phyloP scores from a whole-genome alignment of 139 green algal species.

The Micromonas pusilla region DNA sequence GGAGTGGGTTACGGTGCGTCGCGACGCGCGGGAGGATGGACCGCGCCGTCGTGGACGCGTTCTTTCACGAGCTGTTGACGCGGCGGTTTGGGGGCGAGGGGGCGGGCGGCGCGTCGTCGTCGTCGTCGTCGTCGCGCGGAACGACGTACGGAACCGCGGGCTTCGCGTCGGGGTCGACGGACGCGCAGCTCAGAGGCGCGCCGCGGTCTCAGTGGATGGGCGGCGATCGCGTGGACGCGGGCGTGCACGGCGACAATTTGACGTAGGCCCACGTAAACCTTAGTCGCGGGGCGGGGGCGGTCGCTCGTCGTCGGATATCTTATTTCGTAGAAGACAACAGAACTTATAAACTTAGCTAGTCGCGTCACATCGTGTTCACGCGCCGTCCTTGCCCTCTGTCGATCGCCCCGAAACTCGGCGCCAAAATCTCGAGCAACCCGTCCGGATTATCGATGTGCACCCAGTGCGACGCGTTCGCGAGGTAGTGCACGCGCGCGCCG shows the following conservation, averaged over 20 bases:
- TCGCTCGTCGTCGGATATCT: too few species aligned
- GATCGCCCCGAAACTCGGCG: not conserved
- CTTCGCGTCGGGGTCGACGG: too few species aligned
- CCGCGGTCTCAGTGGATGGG: not conserved
- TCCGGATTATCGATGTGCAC: conserved; percentile 68
- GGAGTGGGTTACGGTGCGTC: not conserved
- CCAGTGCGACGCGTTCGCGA: conserved; percentile 64
- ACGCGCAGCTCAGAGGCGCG: too few species aligned
- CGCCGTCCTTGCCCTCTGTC: not conserved
- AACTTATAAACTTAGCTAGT: conserved; percentile 32
- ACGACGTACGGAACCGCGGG: too few species aligned
- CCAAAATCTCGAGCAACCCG: conserved; percentile 47
- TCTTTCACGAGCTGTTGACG: conserved; percentile 9
- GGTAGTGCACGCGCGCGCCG: conserved; percentile 36
- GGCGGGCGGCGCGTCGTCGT: not conserved
- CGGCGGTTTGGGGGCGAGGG: not conserved
- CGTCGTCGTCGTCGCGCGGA: not conserved
- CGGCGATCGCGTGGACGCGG: not conserved
- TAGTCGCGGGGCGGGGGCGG: too few species aligned
- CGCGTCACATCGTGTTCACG: not conserved
- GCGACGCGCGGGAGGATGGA: not conserved
- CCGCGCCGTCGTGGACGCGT: not conserved
- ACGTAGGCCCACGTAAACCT: too few species aligned
- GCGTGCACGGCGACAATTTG: too few species aligned
- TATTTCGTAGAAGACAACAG: too few species aligned